phyloP scores from a whole-genome alignment of 2,329 filamentous ascomycete genomes.

The Aspergillus aculeatinus region DNA sequence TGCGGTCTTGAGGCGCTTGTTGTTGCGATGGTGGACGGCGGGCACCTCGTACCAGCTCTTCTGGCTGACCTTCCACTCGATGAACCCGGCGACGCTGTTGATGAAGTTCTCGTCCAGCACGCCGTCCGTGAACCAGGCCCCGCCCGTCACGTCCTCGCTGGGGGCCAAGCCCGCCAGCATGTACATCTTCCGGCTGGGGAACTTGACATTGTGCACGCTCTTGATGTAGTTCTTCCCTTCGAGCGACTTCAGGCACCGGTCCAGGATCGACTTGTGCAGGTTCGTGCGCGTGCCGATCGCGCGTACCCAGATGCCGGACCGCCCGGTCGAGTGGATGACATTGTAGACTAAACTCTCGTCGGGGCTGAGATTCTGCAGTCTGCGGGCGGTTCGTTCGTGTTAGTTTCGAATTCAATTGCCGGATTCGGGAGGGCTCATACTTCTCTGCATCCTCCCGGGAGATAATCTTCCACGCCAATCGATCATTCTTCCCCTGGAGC shows the following conservation, averaged over 20 bases:
- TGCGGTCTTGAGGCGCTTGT: constrained; percentile 44
- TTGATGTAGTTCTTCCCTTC: constrained; percentile 80
- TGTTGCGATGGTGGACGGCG: constrained; percentile 39
- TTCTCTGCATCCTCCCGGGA: constrained; percentile 50
- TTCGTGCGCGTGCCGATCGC: constrained; percentile 76
- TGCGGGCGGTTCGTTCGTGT: constrained; percentile 12
- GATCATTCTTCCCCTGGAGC: constrained; percentile 44
- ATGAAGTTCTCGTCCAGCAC: constrained; percentile 89
- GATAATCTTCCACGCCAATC: constrained; percentile 50
- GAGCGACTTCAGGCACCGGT: constrained; percentile 78
- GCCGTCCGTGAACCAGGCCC: constrained; percentile 90
- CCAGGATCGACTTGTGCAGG: constrained; percentile 79
- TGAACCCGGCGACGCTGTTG: constrained; percentile 67
- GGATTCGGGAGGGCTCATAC: constrained; percentile 28
- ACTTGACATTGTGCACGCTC: constrained; percentile 87
- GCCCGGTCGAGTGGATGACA: constrained; percentile 80
- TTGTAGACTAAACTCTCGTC: constrained; percentile 86
- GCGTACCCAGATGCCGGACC: constrained; percentile 87
- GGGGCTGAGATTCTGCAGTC: constrained; percentile 50
- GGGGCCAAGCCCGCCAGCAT: constrained; percentile 84
- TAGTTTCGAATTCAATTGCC: no score
- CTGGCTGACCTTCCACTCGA: constrained; percentile 71
- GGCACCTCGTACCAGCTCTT: constrained; percentile 66
- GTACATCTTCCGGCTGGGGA: constrained; percentile 91
- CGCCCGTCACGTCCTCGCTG: constrained; percentile 86